Evolutionary conservation across 2,329 filamentous ascomycete species (phyloP).

Genomic region (Talaromyces funiculosus): DNA sequence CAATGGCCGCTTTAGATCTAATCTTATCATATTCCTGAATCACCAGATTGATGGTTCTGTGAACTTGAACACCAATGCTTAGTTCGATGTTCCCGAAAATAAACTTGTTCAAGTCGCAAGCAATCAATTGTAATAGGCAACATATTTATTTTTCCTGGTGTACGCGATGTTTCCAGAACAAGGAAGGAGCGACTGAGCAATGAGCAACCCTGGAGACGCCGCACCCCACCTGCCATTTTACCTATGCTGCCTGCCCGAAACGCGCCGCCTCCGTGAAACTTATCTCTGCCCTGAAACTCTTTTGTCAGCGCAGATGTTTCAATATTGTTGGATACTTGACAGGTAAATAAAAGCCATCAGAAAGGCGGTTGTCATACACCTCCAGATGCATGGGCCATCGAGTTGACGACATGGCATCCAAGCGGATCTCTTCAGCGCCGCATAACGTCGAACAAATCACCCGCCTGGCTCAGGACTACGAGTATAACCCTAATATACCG

Average conservation of each 20-base stretch:
- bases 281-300: background rate
- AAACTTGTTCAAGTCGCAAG: too few relatives aligned
- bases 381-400: background rate
- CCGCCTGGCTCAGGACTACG: slow-evolving; percentile 68
- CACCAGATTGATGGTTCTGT: background rate
- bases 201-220: slow-evolving; percentile 11
- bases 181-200: background rate
- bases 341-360: background rate
- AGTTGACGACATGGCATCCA: slow-evolving; percentile 13
- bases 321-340: background rate
- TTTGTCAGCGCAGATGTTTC: background rate
- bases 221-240: slow-evolving; percentile 10
- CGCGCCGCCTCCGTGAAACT: background rate
- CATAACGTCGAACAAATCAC: slow-evolving; percentile 72
- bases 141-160: background rate
- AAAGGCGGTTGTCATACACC: background rate
- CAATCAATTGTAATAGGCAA: background rate
- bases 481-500: slow-evolving; percentile 70
- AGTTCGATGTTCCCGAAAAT: background rate
- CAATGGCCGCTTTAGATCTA: slow-evolving; percentile 3
- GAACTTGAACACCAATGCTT: background rate
- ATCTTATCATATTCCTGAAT: slow-evolving; percentile 5
- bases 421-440: slow-evolving; percentile 45
- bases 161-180: background rate
- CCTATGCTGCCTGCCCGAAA: slow-evolving; percentile 4